Evolutionary conservation across 768 basidiomycete genomes (phyloP).

Genomic region (Bullera alba): DNA sequence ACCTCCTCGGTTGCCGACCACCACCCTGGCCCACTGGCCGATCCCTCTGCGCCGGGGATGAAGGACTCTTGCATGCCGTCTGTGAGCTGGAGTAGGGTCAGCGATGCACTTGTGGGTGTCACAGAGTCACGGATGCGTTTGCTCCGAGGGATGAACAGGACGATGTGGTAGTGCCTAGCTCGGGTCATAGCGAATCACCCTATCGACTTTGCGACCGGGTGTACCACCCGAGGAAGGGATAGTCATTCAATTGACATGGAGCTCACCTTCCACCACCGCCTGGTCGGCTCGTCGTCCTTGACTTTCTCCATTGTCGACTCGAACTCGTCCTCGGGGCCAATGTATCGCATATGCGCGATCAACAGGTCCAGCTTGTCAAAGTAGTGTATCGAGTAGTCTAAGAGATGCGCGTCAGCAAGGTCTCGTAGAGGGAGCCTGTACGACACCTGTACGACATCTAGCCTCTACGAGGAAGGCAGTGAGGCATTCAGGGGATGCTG

Average conservation of each 20-base stretch:
- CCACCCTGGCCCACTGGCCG: slow-evolving; percentile 57
- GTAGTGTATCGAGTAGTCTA: slow-evolving; percentile 71
- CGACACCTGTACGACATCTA: background rate
- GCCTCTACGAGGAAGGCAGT: background rate
- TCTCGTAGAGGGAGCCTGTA: background rate
- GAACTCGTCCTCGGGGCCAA: slow-evolving; percentile 54
- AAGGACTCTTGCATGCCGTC: slow-evolving; percentile 74
- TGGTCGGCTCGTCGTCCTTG: slow-evolving; percentile 62
- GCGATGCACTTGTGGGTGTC: too few relatives aligned
- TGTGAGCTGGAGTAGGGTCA: slow-evolving; percentile 50
- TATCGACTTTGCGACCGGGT: too few relatives aligned
- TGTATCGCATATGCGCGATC: slow-evolving; percentile 74
- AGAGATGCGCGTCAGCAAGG: background rate
- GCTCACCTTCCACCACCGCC: slow-evolving; percentile 63
- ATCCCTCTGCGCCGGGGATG: slow-evolving; percentile 62
- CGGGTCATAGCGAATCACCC: too few relatives aligned
- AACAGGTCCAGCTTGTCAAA: slow-evolving; percentile 55
- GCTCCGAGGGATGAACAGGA: too few relatives aligned
- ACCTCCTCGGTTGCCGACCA: slow-evolving; percentile 66
- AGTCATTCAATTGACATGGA: too few relatives aligned
- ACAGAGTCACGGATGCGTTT: background rate
- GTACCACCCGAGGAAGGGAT: too few relatives aligned
- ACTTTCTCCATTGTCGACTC: slow-evolving; percentile 61
- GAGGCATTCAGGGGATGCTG: background rate
- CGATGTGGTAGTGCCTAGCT: too few relatives aligned